Evolutionary conservation across 2,329 filamentous ascomycete genomes (phyloP), one percentile per base, ranked within the genome.

Genomic region (Botryosphaeria dothidea): DNA sequence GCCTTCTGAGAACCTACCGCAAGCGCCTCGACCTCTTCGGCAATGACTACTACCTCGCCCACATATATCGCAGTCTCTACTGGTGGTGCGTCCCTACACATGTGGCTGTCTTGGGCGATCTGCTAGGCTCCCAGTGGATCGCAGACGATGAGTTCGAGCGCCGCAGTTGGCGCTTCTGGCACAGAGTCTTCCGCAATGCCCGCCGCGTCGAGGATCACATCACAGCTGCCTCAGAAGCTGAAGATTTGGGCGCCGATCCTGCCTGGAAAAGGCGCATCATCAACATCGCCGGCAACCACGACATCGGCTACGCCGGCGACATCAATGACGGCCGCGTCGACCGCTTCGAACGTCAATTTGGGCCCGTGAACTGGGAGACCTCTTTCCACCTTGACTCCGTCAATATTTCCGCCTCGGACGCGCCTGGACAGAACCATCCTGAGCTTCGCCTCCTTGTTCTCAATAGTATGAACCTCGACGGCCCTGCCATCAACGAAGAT

Each of bases 61-160:
- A 99, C 76, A 93, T 97, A 66, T 97, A 96, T 78, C 86, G 92
- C 17, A 91, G 88, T 0, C 78, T 97, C 57, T 85, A 86, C 69
- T 96, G 93, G 92, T 96, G 91, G 90, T 86, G 90, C 0, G 80
- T 83, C 17, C 95, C 95, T 8, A 96, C 92, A 0, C 95, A 99
- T 75, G 87, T 95, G 21, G 88, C 91, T 0, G 93, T 98, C 0
- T 83, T 99, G 3, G 95, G 95, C 3, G 95, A 99, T 75, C 81
- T 99, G 66, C 81, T 99, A 9, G 95, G 95, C 9, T 97, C 93
- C 72, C 95, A 99, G 77, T 99, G 95, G 95, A 91, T 99, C 67
- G 86, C 85, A 58, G 89, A 97, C 74, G 85, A 84, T 31, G 95
- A 99, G 78, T 99, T 99, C 74, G 84, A 87, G 67, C 82, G 82